A percentile compares a stretch with the other conserved stretches of the same genome.
phyloP scores from a whole-genome alignment of 768 basidiomycete species.

The Tulasnella sp. region DNA sequence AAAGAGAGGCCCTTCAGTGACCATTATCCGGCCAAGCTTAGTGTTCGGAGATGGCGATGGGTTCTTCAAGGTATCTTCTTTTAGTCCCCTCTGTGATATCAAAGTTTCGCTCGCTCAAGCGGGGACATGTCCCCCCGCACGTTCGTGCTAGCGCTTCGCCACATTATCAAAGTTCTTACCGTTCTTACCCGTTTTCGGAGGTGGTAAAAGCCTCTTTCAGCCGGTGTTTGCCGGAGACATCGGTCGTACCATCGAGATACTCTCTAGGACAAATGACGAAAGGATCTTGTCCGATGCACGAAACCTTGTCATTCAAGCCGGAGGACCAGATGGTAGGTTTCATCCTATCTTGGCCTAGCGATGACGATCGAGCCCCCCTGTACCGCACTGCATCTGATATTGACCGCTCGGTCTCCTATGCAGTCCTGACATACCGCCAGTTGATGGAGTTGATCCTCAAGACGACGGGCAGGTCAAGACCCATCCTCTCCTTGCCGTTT shows the following conservation, averaged over 20 bases:
- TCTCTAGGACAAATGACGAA: constrained; percentile 52
- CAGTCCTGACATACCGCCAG: constrained; percentile 69
- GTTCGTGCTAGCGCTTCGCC: constrained; percentile 41
- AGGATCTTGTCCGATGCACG: constrained; percentile 44
- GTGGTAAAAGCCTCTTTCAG: constrained; percentile 58
- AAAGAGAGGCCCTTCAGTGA: constrained; percentile 59
- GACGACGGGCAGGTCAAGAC: constrained; percentile 56
- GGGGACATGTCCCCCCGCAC: neutral
- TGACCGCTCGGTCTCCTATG: neutral
- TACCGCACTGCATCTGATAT: neutral
- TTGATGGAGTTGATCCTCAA: constrained; percentile 66
- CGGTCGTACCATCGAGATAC: constrained; percentile 62
- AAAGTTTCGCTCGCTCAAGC: neutral
- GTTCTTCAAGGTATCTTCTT: constrained; percentile 65
- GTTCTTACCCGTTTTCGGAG: constrained; percentile 75
- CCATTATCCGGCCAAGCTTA: constrained; percentile 70
- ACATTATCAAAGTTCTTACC: constrained; percentile 61
- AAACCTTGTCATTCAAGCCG: constrained; percentile 51
- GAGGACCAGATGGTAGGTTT: constrained; percentile 56
- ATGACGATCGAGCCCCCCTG: constrained; percentile 12
- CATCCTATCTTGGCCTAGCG: neutral
- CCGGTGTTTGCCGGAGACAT: constrained; percentile 75
- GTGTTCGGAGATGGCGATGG: constrained; percentile 77
- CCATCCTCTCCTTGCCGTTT: constrained; percentile 68
- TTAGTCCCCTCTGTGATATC: neutral